Evolutionary conservation across 73 alveolate genomes (phyloP).

Genomic region (Breviolum minutum): DNA sequence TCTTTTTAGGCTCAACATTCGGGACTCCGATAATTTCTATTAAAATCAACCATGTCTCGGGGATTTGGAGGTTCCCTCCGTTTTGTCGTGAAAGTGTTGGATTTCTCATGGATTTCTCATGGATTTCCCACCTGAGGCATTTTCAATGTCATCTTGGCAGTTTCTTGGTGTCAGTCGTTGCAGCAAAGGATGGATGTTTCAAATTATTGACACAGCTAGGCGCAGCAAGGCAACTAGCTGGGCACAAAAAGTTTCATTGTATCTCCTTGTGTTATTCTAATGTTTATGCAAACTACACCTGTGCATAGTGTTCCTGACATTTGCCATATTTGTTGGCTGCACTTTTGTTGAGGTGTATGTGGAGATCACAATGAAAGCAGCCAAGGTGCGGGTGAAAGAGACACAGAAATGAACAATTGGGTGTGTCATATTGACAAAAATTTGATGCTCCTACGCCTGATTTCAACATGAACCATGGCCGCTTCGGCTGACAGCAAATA

Average conservation of each 20-base stretch:
- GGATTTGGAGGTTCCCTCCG: too few relatives aligned
- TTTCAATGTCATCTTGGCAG: conserved; percentile 76
- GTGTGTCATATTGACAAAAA: too few relatives aligned
- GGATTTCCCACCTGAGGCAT: conserved; percentile 14
- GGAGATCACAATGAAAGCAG: conserved; percentile 88
- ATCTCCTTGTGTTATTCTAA: not conserved
- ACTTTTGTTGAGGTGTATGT: conserved; percentile 20
- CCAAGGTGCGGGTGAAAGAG: not conserved
- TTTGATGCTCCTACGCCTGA: too few relatives aligned
- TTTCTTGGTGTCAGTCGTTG: not conserved
- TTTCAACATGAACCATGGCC: too few relatives aligned
- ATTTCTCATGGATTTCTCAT: not conserved
- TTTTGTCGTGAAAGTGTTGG: not conserved
- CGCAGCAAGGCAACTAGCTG: too few relatives aligned
- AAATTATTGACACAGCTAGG: too few relatives aligned
- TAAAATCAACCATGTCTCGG: too few relatives aligned
- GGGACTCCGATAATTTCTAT: too few relatives aligned
- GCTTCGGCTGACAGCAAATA: too few relatives aligned
- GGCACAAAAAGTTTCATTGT: not conserved
- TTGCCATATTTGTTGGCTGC: not conserved
- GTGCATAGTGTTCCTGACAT: not conserved
- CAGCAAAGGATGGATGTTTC: too few relatives aligned
- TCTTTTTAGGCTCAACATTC: too few relatives aligned
- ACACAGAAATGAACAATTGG: too few relatives aligned
- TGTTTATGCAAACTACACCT: not conserved